These are phyloP conservation scores for Lactarius vividus DNA, from an alignment of 768 basidiomycete species.

Conservation along the genomic window DNA sequence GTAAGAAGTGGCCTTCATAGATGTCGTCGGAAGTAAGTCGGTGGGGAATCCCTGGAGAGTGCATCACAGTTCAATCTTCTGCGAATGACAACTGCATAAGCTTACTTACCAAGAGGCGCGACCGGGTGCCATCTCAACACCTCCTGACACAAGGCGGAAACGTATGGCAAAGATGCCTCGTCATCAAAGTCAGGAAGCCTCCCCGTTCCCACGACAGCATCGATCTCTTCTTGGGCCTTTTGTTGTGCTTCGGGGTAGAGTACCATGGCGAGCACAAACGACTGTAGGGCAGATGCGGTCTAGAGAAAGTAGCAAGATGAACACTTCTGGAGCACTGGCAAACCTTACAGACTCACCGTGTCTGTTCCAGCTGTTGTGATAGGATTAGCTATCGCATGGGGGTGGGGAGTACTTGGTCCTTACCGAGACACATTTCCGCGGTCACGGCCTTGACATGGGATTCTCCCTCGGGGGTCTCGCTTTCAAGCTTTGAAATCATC, in stretches of 20 bases:
- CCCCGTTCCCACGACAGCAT: constrained; percentile 32
- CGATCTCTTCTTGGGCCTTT: constrained; percentile 35
- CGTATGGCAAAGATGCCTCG: constrained; percentile 31
- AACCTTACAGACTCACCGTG: constrained; percentile 1
- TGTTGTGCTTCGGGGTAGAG: constrained; percentile 33
- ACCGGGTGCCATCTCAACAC: constrained; percentile 34
- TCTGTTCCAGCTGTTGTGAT: constrained; percentile 3
- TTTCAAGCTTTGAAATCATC: constrained; percentile 3
- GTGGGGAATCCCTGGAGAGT: constrained; percentile 18
- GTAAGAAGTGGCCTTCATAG: constrained; percentile 24
- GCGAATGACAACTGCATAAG: not conserved
- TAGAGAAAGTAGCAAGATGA: constrained; percentile 9
- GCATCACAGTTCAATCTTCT: not conserved
- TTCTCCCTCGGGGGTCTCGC: not conserved
- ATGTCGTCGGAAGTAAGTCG: constrained; percentile 17
- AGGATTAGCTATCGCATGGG: not conserved
- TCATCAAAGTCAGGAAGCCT: constrained; percentile 33
- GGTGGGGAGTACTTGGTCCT: not conserved
- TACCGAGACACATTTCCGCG: constrained; percentile 12
- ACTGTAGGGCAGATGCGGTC: constrained; percentile 33
- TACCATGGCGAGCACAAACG: constrained; percentile 37
- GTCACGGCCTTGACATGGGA: constrained; percentile 5
- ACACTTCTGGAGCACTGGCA: not conserved
- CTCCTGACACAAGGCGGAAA: constrained; percentile 31
- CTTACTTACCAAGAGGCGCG: constrained; percentile 31